Base-by-base conservation (phyloP, 176 grass and related monocot genomes). In the Triticum monococcum region DNA sequence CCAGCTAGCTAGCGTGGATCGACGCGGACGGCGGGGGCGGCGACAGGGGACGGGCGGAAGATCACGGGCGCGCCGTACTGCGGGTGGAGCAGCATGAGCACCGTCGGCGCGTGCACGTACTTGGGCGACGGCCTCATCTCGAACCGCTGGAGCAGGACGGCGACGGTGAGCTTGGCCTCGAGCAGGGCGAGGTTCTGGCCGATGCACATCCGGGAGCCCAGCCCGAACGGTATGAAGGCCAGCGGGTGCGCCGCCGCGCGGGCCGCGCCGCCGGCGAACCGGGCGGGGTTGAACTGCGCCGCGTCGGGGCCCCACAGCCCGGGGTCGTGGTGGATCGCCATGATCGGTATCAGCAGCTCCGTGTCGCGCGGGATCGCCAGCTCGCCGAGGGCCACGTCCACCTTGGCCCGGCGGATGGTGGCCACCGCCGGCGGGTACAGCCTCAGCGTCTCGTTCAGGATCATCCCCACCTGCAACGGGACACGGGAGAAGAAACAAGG, bases 391-490 rank as follows among this genome's bases (percentile, higher is more conserved):
- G 77, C 80, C 2, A 98, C 91, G 64, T 95, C 93, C 0, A 13
- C 50, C 77, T 83, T 93, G 12, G 95, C 91, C 9, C 89, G 48
- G 0, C 95, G 87, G 84, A 98, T 98, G 3, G 91, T 95, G 8
- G 95, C 95, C 86, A 95, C 95, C 3, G 91, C 93, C 77, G 95
- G 95, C 3, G 95, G 95, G 79, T 98, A 98, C 33, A 98, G 52
- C 8, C 95, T 78, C 35, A 98, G 48, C 72, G 93, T 95, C 91
- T 98, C 95, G 75, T 88, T 88, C 20, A 98, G 64, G 69, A 95
- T 98, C 89, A 95, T 91, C 22, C 86, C 91, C 17, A 98, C 74
- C 95, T 97, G 87, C 7, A 65, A 84, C 7, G 69, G 2, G 62
- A 81, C 64, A 63, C 9, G 73, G 72, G 37, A 36, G 25, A 87